Base-by-base conservation (phyloP, 345 rosid genomes). In the Tarenaya hassleriana region DNA sequence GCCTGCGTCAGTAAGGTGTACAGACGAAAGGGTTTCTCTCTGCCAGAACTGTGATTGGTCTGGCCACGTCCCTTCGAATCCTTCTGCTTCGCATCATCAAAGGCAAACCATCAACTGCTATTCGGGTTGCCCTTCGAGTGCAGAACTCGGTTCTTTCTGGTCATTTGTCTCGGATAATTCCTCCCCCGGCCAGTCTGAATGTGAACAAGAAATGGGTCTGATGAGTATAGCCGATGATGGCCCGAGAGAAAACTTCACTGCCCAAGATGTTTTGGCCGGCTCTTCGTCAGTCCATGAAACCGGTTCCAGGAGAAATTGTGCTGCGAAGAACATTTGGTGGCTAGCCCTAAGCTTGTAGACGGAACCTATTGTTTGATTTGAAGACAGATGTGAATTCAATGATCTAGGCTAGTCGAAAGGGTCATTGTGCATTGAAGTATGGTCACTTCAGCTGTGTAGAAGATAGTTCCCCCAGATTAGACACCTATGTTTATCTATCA, bases 31-130 rank as follows among this genome's bases (percentile, higher is more conserved):
- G 50, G 58, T 77, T 16, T 84, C 87, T 35, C 73, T 91, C 8
- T 91, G 98, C 76, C 98, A 91, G 61, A 84, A 79, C 65, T 91
- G 98, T 76, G 92, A 91, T 72, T 82, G 92, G 89, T 52, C 35
- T 8, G 82, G 82, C 35, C 96, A 79, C 20, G 60, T 60, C 27
- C 58, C 82, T 19, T 59, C 78, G 8, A 56, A 75, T 8, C 60
- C 75, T 45, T 56, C 76, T 5, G 64, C 75, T 55, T 69, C 88
- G 4, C 40, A 72, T 27, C 91, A 84, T 70, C 78, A 80, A 69
- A 82, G 82, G 69, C 97, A 86, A 61, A 56, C 85, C 1, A 75
- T 90, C 43, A 80, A 59, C 54, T 73, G 83, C 47, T 90, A 90
- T 65, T 78, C 88, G 24, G 97, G 96, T 18, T 90, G 97, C 47